Percentiles rank a stretch among this genome's conserved stretches.
Conservation (phyloP, 441 rosid species). For the Erodium moschatum region DNA sequence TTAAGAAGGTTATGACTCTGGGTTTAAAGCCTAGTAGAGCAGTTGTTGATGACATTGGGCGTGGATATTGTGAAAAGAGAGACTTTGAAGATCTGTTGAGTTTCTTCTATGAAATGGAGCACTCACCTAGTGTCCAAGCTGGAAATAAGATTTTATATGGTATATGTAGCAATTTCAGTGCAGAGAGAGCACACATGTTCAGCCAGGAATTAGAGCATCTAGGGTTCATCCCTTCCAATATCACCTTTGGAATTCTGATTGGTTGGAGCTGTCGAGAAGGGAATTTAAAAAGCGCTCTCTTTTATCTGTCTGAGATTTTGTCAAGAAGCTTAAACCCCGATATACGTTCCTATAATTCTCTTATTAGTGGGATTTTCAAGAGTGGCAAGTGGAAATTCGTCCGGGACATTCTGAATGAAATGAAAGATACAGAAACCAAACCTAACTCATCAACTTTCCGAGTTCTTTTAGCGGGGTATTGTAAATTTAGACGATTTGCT, state of each 20-base stretch:
- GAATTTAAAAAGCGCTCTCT: slow-evolving; percentile 41
- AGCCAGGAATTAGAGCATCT: slow-evolving; percentile 37
- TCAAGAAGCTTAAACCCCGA: slow-evolving; percentile 51
- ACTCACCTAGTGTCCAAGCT: slow-evolving; percentile 34
- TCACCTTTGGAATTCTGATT: slow-evolving; percentile 62
- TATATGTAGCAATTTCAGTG: slow-evolving; percentile 43
- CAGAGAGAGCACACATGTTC: slow-evolving; percentile 46
- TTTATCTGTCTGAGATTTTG: slow-evolving; percentile 42
- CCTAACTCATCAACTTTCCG: slow-evolving; percentile 42
- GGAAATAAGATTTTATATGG: slow-evolving; percentile 53
- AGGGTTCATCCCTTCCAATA: slow-evolving; percentile 5
- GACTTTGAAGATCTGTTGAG: slow-evolving; percentile 62
- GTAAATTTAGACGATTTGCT: slow-evolving; percentile 61
- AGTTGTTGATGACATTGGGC: slow-evolving; percentile 40
- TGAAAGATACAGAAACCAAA: slow-evolving; percentile 35
- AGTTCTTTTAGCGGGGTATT: slow-evolving; percentile 60
- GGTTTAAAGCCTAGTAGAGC: slow-evolving; percentile 38
- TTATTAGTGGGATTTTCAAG: slow-evolving; percentile 45
- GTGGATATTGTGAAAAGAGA: slow-evolving; percentile 57
- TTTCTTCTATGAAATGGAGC: slow-evolving; percentile 40
- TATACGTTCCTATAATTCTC: slow-evolving; percentile 42
- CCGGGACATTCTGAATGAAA: slow-evolving; percentile 43
- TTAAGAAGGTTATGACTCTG: slow-evolving; percentile 41
- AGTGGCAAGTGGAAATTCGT: slow-evolving; percentile 50
- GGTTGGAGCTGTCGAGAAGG: slow-evolving; percentile 57